These are phyloP conservation scores for Saccharomycopsis amapae DNA, from an alignment of 805 yeast genomes.

Conservation along the genomic window DNA sequence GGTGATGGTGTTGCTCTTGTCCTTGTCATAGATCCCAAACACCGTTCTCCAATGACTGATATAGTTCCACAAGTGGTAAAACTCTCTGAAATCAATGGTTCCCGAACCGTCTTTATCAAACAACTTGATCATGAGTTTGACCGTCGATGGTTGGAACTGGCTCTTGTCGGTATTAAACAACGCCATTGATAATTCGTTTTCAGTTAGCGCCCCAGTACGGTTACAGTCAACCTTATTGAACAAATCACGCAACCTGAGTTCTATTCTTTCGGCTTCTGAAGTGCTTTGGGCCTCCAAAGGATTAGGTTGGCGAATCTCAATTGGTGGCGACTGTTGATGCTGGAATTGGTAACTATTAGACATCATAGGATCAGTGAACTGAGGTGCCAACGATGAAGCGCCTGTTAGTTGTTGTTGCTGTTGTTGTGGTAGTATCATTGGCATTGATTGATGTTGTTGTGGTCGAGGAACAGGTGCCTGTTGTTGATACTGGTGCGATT, in stretches of 20 bases:
- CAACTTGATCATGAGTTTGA: conserved; percentile 54
- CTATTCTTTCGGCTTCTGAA: conserved; percentile 27
- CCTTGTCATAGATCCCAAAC: conserved; percentile 54
- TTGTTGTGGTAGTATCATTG: conserved; percentile 11
- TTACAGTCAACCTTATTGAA: conserved; percentile 51
- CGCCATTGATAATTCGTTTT: conserved; percentile 51
- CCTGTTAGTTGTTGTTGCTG: conserved; percentile 4
- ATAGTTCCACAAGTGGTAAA: conserved; percentile 64
- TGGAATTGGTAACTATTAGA: too few species aligned
- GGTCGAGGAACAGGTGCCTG: conserved; percentile 13
- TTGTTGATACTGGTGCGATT: conserved; percentile 17
- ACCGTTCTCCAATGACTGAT: conserved; percentile 60
- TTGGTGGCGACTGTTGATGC: conserved; percentile 15
- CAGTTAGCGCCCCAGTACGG: conserved; percentile 45
- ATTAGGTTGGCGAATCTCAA: conserved; percentile 18
- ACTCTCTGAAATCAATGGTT: conserved; percentile 52
- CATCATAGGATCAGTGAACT: background rate
- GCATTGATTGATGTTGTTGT: conserved; percentile 9
- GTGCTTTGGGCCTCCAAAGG: conserved; percentile 16
- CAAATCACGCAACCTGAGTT: conserved; percentile 40
- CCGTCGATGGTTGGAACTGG: conserved; percentile 53
- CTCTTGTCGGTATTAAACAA: conserved; percentile 55
- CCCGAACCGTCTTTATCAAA: conserved; percentile 49
- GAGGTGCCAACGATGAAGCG: background rate
- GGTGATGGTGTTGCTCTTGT: conserved; percentile 53